Evolutionary conservation across 1,284 basidiomycete genomes (phyloP).

Genomic region (Trametes pubescens): DNA sequence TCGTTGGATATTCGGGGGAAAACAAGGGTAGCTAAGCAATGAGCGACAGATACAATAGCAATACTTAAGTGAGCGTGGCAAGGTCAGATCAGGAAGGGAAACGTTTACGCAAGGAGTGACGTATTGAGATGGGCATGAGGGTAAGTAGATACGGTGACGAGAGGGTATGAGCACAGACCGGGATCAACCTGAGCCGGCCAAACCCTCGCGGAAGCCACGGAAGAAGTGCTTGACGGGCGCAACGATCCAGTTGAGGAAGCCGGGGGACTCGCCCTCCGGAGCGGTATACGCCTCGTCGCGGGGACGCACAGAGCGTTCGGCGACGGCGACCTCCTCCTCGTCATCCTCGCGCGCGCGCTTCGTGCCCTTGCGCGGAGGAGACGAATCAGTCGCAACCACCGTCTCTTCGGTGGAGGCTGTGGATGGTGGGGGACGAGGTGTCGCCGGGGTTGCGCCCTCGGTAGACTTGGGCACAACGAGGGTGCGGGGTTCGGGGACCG

Average conservation of each 20-base stretch:
- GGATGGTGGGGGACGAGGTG: constrained; percentile 45
- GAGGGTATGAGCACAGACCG: neutral
- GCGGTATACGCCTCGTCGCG: constrained; percentile 56
- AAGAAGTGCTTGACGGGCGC: constrained; percentile 69
- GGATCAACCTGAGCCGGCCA: constrained; percentile 38
- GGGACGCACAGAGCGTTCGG: constrained; percentile 55
- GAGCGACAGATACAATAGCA: neutral
- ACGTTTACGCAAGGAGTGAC: neutral
- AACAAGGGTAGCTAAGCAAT: constrained; percentile 6
- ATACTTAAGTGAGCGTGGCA: constrained; percentile 1
- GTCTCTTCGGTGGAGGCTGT: constrained; percentile 53
- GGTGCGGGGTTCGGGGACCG: neutral
- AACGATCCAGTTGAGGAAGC: constrained; percentile 62
- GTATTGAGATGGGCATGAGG: neutral
- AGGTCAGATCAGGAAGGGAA: neutral
- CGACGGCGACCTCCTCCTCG: constrained; percentile 42
- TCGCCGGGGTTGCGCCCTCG: constrained; percentile 27
- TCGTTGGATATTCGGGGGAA: neutral
- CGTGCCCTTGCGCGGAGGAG: constrained; percentile 39
- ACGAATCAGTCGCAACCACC: constrained; percentile 43
- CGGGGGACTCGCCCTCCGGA: constrained; percentile 52
- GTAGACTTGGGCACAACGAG: constrained; percentile 2
- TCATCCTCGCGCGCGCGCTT: constrained; percentile 58
- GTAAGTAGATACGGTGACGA: neutral
- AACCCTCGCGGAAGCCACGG: constrained; percentile 68